phyloP scores from a whole-genome alignment of 108 stramenopile species.

The Craspedostauros australis region DNA sequence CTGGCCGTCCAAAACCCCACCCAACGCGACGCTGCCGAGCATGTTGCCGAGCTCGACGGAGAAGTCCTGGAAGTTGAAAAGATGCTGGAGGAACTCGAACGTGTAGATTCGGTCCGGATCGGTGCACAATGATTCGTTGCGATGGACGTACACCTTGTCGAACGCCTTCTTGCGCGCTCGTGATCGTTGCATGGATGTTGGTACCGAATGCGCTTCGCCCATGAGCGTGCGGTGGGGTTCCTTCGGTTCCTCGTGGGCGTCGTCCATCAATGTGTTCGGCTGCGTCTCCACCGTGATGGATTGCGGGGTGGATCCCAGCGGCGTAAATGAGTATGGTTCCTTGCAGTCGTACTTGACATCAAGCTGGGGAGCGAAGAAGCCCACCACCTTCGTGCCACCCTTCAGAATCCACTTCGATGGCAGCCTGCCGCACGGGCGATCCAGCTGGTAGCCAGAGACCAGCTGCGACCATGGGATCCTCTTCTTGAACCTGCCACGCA shows the following conservation, averaged over 20 bases:
- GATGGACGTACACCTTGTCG: constrained; percentile 50
- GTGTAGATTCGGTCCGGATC: constrained; percentile 64
- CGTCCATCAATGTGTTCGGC: neutral
- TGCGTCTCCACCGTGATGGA: constrained; percentile 26
- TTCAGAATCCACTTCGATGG: constrained; percentile 65
- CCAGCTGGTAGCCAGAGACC: constrained; percentile 50
- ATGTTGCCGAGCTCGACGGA: constrained; percentile 59
- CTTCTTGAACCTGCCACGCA: constrained; percentile 57
- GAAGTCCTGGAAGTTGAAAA: constrained; percentile 71
- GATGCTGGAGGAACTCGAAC: constrained; percentile 83
- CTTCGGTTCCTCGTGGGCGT: constrained; percentile 19
- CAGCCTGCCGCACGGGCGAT: constrained; percentile 44
- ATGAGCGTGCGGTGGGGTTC: constrained; percentile 22
- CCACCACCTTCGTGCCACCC: constrained; percentile 51
- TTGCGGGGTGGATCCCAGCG: constrained; percentile 78
- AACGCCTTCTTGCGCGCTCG: constrained; percentile 56
- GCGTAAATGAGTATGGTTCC: constrained; percentile 51
- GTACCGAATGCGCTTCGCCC: constrained; percentile 29
- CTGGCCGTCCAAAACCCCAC: constrained; percentile 60
- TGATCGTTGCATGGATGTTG: constrained; percentile 46
- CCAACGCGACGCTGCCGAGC: constrained; percentile 51
- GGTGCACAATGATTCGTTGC: constrained; percentile 12
- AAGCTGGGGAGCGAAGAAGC: constrained; percentile 71
- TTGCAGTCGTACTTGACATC: constrained; percentile 58
- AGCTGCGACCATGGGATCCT: constrained; percentile 65